Evolutionary conservation across 768 basidiomycete genomes (phyloP).

Genomic region (Naganishia antarctica): DNA sequence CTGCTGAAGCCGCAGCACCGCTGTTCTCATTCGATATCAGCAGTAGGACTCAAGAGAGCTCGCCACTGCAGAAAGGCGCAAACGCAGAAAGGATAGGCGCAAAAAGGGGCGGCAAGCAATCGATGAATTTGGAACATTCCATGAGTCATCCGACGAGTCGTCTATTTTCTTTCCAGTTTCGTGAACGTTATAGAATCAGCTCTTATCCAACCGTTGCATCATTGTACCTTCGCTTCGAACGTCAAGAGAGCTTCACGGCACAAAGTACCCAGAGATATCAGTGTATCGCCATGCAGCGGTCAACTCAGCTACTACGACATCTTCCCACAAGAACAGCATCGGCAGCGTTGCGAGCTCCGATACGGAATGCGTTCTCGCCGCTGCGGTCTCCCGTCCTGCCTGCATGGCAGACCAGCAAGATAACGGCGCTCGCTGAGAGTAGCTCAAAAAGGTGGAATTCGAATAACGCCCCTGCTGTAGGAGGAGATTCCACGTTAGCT

Average conservation of each 20-base stretch:
- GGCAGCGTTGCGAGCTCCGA: background rate
- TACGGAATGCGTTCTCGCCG: background rate
- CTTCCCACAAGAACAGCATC: background rate
- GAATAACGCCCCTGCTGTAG: background rate
- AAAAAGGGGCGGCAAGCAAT: background rate
- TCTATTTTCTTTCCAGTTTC: conserved; percentile 7
- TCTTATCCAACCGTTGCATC: no score
- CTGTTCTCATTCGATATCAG: no score
- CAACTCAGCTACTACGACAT: background rate
- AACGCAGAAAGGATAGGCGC: background rate
- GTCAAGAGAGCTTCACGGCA: background rate
- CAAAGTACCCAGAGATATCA: background rate
- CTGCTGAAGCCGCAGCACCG: no score
- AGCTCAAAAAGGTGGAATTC: conserved; percentile 7
- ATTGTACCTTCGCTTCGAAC: no score
- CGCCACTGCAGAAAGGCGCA: no score
- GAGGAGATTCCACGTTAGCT: background rate
- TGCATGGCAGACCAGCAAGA: background rate
- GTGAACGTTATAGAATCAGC: background rate
- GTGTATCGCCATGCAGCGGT: background rate
- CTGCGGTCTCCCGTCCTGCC: background rate
- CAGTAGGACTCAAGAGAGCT: no score
- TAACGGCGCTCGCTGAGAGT: background rate
- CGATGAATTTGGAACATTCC: conserved; percentile 21
- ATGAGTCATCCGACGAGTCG: conserved; percentile 12